Evolutionary conservation across 2,329 filamentous ascomycete species (phyloP), one percentile per base, ranked within the genome.

Genomic region (Diaporthe sp.): DNA sequence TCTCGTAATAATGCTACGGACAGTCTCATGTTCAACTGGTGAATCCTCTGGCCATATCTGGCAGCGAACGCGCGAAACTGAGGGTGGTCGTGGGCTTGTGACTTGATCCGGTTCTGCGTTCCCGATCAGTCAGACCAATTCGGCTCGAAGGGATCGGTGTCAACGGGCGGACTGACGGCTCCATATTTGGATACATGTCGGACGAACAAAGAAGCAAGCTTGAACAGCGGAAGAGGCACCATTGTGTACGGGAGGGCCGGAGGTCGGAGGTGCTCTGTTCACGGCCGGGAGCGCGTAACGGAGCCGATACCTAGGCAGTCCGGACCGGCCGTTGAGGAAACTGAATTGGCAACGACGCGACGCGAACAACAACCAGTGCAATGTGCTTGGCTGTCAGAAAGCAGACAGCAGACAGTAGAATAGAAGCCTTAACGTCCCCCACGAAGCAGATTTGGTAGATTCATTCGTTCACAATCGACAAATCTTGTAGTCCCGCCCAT

Each of bases 151-250:
- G 37, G 8, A 67, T 28, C 44, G 31, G 39, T 39, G 20, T 10
- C 37, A 39, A 70, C n/a, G 65, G 65, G n/a, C 25, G 39, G 63
- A 84, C 90, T 79, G 89, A 93, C 91, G 73, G 92, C 91, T 81
- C 91, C 91, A 86, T 93, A 93, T 84, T 93, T 93, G 74, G 91
- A 93, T 72, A 93, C 84, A 81, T 93, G 91, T 79, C 90, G 88
- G 80, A 93, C 86, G 78, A 93, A 91, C 63, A 93, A 86, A 74
- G 91, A 83, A 31, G 88, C 91, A 78, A 93, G 90, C 85, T 93
- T 93, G 84, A 93, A 93, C 25, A 93, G 85, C 28, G 92, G 92
- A 53, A 93, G 86, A 74, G 91, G 88, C 60, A 93, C 91, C 92
- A 93, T 93, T 72, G 77, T 79, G 78, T 20, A n/a, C 25, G 39